Evolutionary conservation across 768 basidiomycete genomes (phyloP).

Genomic region (Russula sp.): DNA sequence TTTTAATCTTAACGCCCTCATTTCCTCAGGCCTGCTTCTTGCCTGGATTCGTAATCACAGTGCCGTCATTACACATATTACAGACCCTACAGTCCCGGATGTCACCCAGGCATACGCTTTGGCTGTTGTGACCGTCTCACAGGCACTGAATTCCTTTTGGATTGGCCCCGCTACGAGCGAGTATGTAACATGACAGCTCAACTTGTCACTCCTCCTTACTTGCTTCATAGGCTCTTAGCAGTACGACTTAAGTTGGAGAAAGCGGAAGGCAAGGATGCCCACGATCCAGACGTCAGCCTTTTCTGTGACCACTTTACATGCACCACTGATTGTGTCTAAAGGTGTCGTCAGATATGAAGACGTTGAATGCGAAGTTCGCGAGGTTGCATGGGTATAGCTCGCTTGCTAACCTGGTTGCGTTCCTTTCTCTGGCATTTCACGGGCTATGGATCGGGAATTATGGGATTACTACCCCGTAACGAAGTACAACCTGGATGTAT

Average conservation of each 20-base stretch:
- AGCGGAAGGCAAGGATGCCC: conserved; percentile 59
- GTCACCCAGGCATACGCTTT: conserved; percentile 61
- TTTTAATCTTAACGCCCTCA: conserved; percentile 51
- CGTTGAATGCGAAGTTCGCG: conserved; percentile 58
- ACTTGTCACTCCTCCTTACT: not conserved
- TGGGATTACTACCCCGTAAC: conserved; percentile 33
- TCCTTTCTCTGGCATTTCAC: conserved; percentile 57
- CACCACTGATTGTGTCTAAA: conserved; percentile 25
- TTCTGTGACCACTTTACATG: conserved; percentile 9
- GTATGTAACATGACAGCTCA: conserved; percentile 30
- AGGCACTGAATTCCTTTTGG: conserved; percentile 57
- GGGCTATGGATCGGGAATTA: conserved; percentile 62
- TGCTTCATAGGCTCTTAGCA: conserved; percentile 56
- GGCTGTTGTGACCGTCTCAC: conserved; percentile 37
- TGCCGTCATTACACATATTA: conserved; percentile 41
- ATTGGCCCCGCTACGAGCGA: conserved; percentile 68
- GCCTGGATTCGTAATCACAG: conserved; percentile 55
- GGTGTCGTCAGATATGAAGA: conserved; percentile 65
- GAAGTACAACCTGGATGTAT: not conserved
- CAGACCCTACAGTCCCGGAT: conserved; percentile 45
- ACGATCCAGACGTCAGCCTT: conserved; percentile 53
- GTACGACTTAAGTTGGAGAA: conserved; percentile 67
- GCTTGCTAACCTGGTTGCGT: conserved; percentile 52
- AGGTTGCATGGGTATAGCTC: conserved; percentile 63
- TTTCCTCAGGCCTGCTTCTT: conserved; percentile 48